phyloP scores from a whole-genome alignment of 768 basidiomycete genomes.

The Mycena filopes region DNA sequence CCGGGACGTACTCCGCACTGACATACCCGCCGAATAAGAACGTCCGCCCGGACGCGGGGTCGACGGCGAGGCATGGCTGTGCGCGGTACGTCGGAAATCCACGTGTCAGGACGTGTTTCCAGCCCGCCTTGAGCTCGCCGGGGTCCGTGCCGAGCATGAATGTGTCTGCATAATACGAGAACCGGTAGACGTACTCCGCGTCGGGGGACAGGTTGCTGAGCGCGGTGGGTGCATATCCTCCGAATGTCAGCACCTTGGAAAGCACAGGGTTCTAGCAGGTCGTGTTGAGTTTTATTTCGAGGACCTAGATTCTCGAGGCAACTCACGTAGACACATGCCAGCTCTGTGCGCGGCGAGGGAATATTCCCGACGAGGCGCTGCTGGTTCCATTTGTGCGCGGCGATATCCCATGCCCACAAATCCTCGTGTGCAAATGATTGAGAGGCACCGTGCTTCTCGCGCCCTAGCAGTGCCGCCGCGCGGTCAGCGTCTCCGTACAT shows the following conservation, averaged over 20 bases:
- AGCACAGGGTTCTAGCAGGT: constrained; percentile 27
- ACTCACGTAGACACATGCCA: constrained; percentile 43
- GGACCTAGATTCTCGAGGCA: no score
- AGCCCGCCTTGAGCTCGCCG: constrained; percentile 31
- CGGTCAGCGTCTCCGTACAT: constrained; percentile 50
- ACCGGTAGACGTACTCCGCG: constrained; percentile 36
- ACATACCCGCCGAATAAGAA: constrained; percentile 55
- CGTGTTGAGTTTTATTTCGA: background rate
- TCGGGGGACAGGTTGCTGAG: constrained; percentile 32
- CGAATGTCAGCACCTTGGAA: constrained; percentile 49
- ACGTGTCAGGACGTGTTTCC: constrained; percentile 53
- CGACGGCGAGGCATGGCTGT: constrained; percentile 45
- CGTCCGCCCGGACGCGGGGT: constrained; percentile 47
- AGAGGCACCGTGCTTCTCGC: constrained; percentile 37
- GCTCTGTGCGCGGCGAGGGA: constrained; percentile 45
- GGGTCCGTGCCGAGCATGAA: constrained; percentile 43
- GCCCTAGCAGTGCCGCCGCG: constrained; percentile 36
- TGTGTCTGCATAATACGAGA: constrained; percentile 54
- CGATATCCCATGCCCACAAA: constrained; percentile 46
- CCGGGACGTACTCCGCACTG: constrained; percentile 51
- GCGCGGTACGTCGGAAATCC: constrained; percentile 56
- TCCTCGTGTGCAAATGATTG: constrained; percentile 38
- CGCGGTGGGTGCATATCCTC: constrained; percentile 49
- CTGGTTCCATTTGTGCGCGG: constrained; percentile 39
- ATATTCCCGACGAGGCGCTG: constrained; percentile 44